Evolutionary conservation across 2,329 filamentous ascomycete species (phyloP), one percentile per base, ranked within the genome.

Genomic region (Proliferodiscus dingleyae): DNA sequence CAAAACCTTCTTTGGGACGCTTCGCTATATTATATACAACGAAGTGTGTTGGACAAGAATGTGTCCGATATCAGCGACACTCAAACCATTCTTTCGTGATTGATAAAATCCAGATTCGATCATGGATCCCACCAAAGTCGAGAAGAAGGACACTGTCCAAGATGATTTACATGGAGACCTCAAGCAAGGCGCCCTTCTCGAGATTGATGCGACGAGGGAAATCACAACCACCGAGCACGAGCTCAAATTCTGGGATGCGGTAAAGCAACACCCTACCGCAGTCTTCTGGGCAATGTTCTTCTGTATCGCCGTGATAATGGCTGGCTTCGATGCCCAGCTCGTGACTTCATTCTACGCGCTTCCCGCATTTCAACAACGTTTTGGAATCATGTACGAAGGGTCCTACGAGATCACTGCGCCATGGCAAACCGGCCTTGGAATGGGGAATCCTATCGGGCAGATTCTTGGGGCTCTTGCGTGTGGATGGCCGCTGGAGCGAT

Each of bases 401-500:
- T 23, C 24, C 1, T 58, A 55, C 45, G 49, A 49, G 4, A 53
- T 61, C 22, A 50, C 49, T 33, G 57, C 58, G 30, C 52, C 49
- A 3, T 61, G 58, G 58, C 58, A 60, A 38, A 55, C 52, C 10
- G 57, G 45, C 15, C 38, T 61, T 3, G 56, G 56, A 8, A 57
- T 56, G 49, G 55, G 54, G 9, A 56, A 52, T 44, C 53, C 55
- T 2, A 55, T 60, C 16, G 57, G 57, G 3, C 52, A 54, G 37
- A 46, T 60, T 16, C 11, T 60, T 3, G 57, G 57, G 4, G 76
- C 76, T 9, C 64, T 81, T 21, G 56, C 52, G 73, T 78, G 26
- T 71, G 83, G 51, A 2, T 59, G 30, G 37, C 56, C 55, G 2
- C 37, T 59, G 19, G 56, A 59, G 24, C 43, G 44, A 34, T 56